A percentile compares a stretch with the other conserved stretches of the same genome.
These are phyloP conservation scores for Blastocystis sp. DNA, from an alignment of 352 stramenopile species.

Conservation along the genomic window DNA sequence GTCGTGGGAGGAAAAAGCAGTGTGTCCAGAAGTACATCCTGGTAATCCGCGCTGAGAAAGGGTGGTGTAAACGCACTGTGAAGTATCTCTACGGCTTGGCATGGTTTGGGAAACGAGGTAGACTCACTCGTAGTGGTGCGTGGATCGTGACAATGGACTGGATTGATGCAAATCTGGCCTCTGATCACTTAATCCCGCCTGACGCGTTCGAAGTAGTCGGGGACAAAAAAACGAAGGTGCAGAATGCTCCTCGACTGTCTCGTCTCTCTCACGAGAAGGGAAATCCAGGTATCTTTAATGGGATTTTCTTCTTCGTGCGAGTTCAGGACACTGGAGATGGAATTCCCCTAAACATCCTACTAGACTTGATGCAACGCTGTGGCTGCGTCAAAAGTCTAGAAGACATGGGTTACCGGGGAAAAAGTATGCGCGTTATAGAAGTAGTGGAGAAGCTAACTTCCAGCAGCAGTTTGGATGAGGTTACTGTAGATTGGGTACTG, in stretches of 20 bases:
- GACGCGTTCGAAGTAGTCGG: conserved; percentile 18
- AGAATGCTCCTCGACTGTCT: not conserved
- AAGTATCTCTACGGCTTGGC: conserved; percentile 55
- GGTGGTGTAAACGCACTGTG: conserved; percentile 49
- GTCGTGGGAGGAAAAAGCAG: not conserved
- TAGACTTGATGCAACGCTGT: conserved; percentile 55
- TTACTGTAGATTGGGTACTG: conserved; percentile 40
- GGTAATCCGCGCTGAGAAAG: conserved; percentile 12
- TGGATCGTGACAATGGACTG: conserved; percentile 56
- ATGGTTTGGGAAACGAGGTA: not conserved
- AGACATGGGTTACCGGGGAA: not conserved
- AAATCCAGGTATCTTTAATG: conserved; percentile 3
- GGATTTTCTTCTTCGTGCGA: conserved; percentile 48
- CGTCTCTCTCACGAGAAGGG: conserved; percentile 39
- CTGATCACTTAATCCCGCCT: not conserved
- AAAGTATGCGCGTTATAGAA: conserved; percentile 17
- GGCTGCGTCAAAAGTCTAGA: conserved; percentile 9
- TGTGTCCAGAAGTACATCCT: not conserved
- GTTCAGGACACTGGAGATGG: conserved; percentile 7
- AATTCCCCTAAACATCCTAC: conserved; percentile 49
- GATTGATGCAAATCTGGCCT: conserved; percentile 19
- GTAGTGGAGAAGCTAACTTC: conserved; percentile 30
- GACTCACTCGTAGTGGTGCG: conserved; percentile 1
- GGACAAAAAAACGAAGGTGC: conserved; percentile 24
- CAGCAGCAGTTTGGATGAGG: conserved; percentile 22